Percentiles rank a stretch among this genome's conserved stretches.
Evolutionary conservation across 805 yeast species (phyloP).

Genomic region (Saccharomycopsis lassenensis): DNA sequence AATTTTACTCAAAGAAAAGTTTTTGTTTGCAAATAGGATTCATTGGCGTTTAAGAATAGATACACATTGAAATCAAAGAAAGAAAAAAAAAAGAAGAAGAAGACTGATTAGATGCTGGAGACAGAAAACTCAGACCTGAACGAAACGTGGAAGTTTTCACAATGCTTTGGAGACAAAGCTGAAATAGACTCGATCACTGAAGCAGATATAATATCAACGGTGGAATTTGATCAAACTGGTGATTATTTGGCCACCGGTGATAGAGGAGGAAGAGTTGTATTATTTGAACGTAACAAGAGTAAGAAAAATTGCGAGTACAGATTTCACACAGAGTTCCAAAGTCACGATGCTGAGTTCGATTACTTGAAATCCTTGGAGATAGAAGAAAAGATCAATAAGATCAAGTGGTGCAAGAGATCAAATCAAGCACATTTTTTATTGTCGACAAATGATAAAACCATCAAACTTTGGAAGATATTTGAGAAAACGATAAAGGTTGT

Average conservation of each 20-base stretch:
- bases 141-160: conserved; percentile 75
- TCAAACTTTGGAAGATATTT: conserved; percentile 92
- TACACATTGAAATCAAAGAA: too few relatives aligned
- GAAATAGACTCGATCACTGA: conserved; percentile 93
- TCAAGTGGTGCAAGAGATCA: conserved; percentile 86
- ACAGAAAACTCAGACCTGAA: conserved; percentile 20
- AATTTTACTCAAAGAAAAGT: too few relatives aligned
- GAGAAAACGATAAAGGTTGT: conserved; percentile 89
- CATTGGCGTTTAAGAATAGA: too few relatives aligned
- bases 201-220: conserved; percentile 94
- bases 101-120: too few relatives aligned
- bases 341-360: conserved; percentile 98
- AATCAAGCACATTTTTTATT: conserved; percentile 85
- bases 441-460: conserved; percentile 95
- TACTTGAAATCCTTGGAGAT: conserved; percentile 91
- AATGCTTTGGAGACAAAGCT: conserved; percentile 98
- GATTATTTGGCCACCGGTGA: conserved; percentile 97
- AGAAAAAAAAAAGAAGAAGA: too few relatives aligned
- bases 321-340: conserved; percentile 93
- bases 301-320: conserved; percentile 84
- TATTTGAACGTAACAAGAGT: conserved; percentile 78
- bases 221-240: conserved; percentile 92
- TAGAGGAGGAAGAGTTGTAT: conserved; percentile 94
- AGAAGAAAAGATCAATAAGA: conserved; percentile 95
- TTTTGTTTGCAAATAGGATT: too few relatives aligned